Conservation (phyloP, 768 basidiomycete genomes). For the Russula compacta region DNA sequence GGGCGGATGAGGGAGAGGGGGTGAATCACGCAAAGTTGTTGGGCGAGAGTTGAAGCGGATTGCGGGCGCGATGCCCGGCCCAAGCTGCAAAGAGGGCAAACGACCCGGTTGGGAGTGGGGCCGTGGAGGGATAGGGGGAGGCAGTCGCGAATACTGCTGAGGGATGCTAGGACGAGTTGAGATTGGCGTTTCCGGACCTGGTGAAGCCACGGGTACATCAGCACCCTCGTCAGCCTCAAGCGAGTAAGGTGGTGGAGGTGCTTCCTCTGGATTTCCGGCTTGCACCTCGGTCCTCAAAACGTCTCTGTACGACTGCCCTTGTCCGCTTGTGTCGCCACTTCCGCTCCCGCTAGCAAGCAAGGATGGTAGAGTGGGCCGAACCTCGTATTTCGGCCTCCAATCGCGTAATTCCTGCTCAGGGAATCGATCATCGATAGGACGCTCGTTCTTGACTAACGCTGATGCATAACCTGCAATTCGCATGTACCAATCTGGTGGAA, state of each 20-base stretch:
- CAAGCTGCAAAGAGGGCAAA: background rate
- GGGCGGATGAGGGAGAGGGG: background rate
- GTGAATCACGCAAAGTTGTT: background rate
- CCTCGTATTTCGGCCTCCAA: constrained; percentile 15
- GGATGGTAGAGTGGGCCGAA: constrained; percentile 2
- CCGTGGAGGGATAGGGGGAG: constrained; percentile 14
- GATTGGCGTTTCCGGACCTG: constrained; percentile 2
- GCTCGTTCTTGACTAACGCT: constrained; percentile 9
- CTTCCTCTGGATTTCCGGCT: constrained; percentile 39
- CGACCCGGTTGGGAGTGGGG: background rate
- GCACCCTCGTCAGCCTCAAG: constrained; percentile 35
- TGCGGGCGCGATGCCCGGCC: constrained; percentile 1
- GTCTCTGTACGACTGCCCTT: constrained; percentile 32
- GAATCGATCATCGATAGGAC: constrained; percentile 10
- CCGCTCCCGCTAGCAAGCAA: constrained; percentile 7
- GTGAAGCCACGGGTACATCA: background rate
- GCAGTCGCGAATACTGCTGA: background rate
- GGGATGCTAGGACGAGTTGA: constrained; percentile 7
- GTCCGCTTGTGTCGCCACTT: constrained; percentile 3
- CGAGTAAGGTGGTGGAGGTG: constrained; percentile 64
- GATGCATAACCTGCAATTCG: constrained; percentile 16
- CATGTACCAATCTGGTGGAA: constrained; percentile 72
- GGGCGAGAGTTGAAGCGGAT: constrained; percentile 12
- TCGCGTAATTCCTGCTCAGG: constrained; percentile 14
- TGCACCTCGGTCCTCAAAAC: constrained; percentile 37